A percentile compares a stretch with the other conserved stretches of the same genome.
Conservation (phyloP, 495 filamentous ascomycete species). For the Clohesyomyces aquaticus region DNA sequence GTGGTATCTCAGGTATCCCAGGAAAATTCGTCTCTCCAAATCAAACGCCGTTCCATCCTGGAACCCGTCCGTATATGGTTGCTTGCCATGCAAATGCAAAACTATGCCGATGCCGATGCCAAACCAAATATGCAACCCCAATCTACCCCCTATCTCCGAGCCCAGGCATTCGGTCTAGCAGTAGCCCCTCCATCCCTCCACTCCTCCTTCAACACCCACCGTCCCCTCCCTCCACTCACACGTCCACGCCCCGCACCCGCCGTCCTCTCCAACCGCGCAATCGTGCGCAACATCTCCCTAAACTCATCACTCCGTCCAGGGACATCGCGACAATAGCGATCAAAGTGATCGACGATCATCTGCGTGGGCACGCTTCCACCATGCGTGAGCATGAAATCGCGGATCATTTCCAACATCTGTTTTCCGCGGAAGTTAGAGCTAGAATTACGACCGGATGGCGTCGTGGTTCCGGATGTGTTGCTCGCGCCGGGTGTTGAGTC, state of each 20-base stretch:
- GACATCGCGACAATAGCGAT: constrained; percentile 59
- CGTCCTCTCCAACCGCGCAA: constrained; percentile 59
- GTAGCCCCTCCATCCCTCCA: constrained; percentile 38
- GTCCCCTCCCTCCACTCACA: constrained; percentile 57
- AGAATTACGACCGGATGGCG: no score
- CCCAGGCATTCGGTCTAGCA: background rate
- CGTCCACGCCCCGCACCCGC: background rate
- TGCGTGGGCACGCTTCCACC: constrained; percentile 73
- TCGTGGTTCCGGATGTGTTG: constrained; percentile 52
- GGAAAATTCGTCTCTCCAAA: no score
- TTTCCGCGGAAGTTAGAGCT: no score
- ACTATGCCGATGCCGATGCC: no score
- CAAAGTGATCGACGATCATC: constrained; percentile 80
- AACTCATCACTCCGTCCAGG: constrained; percentile 63
- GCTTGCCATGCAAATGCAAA: no score
- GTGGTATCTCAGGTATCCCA: no score
- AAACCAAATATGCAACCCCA: no score
- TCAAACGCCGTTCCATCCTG: no score
- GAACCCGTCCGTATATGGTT: no score
- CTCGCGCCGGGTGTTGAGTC: constrained; percentile 19
- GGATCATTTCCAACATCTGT: constrained; percentile 67
- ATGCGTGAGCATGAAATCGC: constrained; percentile 70
- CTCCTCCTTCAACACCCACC: constrained; percentile 66
- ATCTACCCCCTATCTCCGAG: background rate
- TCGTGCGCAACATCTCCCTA: constrained; percentile 62